These are phyloP conservation scores for Kernera saxatilis DNA, from an alignment of 345 rosid genomes.

Conservation along the genomic window DNA sequence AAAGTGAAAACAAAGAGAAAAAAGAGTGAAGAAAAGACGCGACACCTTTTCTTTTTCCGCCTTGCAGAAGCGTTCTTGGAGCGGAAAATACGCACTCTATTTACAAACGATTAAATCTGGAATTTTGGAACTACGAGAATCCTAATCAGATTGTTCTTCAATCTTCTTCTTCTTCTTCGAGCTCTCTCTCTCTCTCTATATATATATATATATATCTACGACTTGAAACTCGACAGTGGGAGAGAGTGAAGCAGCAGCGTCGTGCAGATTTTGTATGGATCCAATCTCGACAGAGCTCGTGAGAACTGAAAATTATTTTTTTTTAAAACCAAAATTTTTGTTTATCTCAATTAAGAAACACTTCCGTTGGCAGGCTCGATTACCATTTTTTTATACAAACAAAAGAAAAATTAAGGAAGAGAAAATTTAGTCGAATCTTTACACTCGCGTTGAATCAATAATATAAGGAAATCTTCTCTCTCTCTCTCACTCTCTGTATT, in stretches of 20 bases:
- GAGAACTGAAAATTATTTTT: constrained; percentile 25
- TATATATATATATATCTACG: not conserved
- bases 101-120: constrained; percentile 20
- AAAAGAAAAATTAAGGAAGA: not conserved
- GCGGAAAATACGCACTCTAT: constrained; percentile 17
- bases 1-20: not conserved
- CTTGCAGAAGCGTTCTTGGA: constrained; percentile 33
- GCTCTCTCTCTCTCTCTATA: not conserved
- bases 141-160: not conserved
- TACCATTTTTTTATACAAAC: not conserved
- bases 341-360: not conserved
- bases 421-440: not conserved
- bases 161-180: not conserved
- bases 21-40: not conserved
- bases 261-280: constrained; percentile 40
- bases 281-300: constrained; percentile 48
- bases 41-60: not conserved
- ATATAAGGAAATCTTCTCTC: not conserved
- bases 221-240: not conserved
- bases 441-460: constrained; percentile 11
- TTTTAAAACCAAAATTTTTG: not conserved
- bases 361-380: not conserved
- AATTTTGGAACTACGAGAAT: not conserved
- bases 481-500: not conserved
- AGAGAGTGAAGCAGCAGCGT: constrained; percentile 26